phyloP scores from a whole-genome alignment of 257 asterid species.

The Nicotiana sylvestris region DNA sequence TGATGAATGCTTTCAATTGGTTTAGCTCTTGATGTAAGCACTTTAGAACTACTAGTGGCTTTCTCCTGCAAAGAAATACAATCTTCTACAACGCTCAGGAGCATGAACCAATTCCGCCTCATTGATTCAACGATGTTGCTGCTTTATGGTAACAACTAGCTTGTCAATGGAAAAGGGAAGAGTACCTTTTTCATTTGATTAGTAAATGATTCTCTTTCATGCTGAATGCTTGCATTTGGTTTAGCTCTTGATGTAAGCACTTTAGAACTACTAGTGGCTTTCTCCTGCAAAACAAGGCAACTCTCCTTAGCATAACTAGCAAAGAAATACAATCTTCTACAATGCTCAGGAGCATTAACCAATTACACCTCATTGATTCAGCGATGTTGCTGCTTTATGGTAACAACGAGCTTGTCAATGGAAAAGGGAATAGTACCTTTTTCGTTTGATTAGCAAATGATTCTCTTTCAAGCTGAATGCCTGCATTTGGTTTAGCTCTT shows the following conservation, averaged over 20 bases:
- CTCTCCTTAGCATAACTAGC: background rate
- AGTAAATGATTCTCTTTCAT: conserved; percentile 23
- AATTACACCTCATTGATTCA: background rate
- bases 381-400: background rate
- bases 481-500: conserved; percentile 28
- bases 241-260: conserved; percentile 24
- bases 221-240: conserved; percentile 27
- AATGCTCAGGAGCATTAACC: background rate
- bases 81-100: background rate
- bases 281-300: conserved; percentile 37
- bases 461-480: conserved; percentile 18
- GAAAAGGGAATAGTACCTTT: conserved; percentile 34
- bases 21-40: conserved; percentile 22
- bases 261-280: conserved; percentile 27
- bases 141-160: conserved; percentile 2
- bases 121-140: background rate
- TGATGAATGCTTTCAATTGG: conserved; percentile 30
- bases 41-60: conserved; percentile 29
- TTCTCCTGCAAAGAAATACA: conserved; percentile 40
- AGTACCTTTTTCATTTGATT: conserved; percentile 44
- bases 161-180: background rate
- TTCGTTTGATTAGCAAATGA: conserved; percentile 28
- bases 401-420: background rate
- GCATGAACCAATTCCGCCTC: background rate
- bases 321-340: background rate